Base-by-base conservation (phyloP, 140 eudicot species). In the Erigeron philadelphicus region DNA sequence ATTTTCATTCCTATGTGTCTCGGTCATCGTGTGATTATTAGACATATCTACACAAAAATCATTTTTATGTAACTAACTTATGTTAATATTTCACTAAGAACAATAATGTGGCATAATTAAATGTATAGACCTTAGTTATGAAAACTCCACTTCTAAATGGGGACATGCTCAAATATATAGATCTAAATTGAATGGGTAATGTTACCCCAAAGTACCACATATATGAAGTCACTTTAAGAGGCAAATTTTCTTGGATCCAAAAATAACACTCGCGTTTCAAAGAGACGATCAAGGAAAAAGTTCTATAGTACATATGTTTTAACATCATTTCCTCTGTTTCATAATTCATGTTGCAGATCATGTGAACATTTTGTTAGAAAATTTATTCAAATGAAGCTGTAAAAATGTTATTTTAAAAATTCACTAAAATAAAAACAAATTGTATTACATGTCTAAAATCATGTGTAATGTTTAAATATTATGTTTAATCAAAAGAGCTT, bases 201-300 rank as follows among this genome's bases (percentile, higher is more conserved):
- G 23, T 31, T 6, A 40, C 47, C 15, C 64, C 35, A 59, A 59
- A n/a, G n/a, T n/a, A 59, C 44, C 42, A 57, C 40, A 10, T 25
- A 59, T 0, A 11, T 25, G 64, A 59, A 61, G 47, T 35, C 66
- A 61, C 47, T 61, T 13, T 61, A 38, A 3, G 66, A 61, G 46
- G 47, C 48, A 38, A 31, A 60, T 3, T 61, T 11, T 61, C 66
- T 38, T 61, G 66, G 66, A 61, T 61, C n/a, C n/a, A n/a, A n/a
- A n/a, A n/a, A n/a, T n/a, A n/a, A n/a, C n/a, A n/a, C n/a, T n/a
- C n/a, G n/a, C n/a, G n/a, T n/a, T n/a, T n/a, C 47, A 61, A 61
- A 23, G 35, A 25, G 35, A 25, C 35, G 35, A 25, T 25, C 35
- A 25, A 25, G 35, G 35, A 25, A 25, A 25, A 25, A 25, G 35